A percentile compares a stretch with the other conserved stretches of the same genome.
Evolutionary conservation across 805 yeast genomes (phyloP).

Genomic region (Wickerhamomyces ciferrii): DNA sequence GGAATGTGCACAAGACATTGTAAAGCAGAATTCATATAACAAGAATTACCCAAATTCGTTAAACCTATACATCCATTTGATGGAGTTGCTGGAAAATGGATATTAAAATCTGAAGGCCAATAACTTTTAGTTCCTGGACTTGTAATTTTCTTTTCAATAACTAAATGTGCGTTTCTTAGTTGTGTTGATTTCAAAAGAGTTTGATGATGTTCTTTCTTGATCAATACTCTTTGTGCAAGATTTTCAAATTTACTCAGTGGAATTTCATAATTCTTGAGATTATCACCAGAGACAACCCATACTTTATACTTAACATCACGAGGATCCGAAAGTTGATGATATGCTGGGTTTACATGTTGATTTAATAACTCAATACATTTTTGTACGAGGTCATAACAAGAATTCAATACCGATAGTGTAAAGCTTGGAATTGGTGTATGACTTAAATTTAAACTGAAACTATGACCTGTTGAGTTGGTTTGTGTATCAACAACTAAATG

Average conservation of each 20-base stretch:
- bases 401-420: constrained; percentile 28
- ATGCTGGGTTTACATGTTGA: constrained; percentile 7
- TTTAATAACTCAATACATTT: constrained; percentile 10
- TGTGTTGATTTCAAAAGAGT: constrained; percentile 17
- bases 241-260: constrained; percentile 24
- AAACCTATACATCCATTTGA: constrained; percentile 55
- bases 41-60: constrained; percentile 79
- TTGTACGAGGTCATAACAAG: constrained; percentile 14
- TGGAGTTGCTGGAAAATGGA: constrained; percentile 24
- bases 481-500: constrained; percentile 19
- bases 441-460: constrained; percentile 6
- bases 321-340: background rate
- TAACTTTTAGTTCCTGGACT: constrained; percentile 15
- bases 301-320: constrained; percentile 12
- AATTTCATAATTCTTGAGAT: constrained; percentile 12
- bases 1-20: constrained; percentile 88
- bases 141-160: constrained; percentile 26
- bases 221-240: constrained; percentile 15
- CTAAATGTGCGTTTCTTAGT: constrained; percentile 22
- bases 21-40: constrained; percentile 92
- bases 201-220: constrained; percentile 17
- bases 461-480: background rate
- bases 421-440: constrained; percentile 22
- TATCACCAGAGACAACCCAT: constrained; percentile 16
- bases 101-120: constrained; percentile 31